phyloP scores from a whole-genome alignment of 1,139 yeast genomes.

The Arxiozyma telluris region DNA sequence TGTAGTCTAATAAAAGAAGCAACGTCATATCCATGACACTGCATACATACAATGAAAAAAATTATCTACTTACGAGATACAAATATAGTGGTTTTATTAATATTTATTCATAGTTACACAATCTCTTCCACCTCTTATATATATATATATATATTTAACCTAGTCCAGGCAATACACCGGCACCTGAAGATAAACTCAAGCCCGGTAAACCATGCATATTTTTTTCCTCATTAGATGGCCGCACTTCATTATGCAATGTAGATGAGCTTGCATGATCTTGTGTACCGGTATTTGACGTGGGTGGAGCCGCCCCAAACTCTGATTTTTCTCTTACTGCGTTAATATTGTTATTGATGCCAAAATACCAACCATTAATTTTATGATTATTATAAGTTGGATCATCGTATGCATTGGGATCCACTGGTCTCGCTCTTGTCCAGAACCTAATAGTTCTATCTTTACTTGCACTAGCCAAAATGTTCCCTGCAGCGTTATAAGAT shows the following conservation, averaged over 20 bases:
- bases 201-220: not conserved
- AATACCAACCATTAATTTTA: conserved; percentile 66
- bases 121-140: not conserved
- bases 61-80: not conserved
- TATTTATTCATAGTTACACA: not conserved
- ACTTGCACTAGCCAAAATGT: conserved; percentile 82
- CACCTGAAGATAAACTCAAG: not conserved
- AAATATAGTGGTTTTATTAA: not conserved
- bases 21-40: no score
- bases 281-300: conserved; percentile 6
- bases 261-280: not conserved
- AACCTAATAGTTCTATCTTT: conserved; percentile 90
- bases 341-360: conserved; percentile 56
- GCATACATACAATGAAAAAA: no score
- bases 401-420: conserved; percentile 73
- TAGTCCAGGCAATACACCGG: not conserved
- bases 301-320: conserved; percentile 31
- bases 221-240: not conserved
- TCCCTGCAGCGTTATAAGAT: conserved; percentile 92
- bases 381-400: conserved; percentile 74
- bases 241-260: not conserved
- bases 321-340: conserved; percentile 40
- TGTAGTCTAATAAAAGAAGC: no score
- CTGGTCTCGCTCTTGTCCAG: conserved; percentile 91
- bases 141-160: not conserved